Evolutionary conservation across 2,329 filamentous ascomycete genomes (phyloP).

Genomic region (Fusarium scirpi): DNA sequence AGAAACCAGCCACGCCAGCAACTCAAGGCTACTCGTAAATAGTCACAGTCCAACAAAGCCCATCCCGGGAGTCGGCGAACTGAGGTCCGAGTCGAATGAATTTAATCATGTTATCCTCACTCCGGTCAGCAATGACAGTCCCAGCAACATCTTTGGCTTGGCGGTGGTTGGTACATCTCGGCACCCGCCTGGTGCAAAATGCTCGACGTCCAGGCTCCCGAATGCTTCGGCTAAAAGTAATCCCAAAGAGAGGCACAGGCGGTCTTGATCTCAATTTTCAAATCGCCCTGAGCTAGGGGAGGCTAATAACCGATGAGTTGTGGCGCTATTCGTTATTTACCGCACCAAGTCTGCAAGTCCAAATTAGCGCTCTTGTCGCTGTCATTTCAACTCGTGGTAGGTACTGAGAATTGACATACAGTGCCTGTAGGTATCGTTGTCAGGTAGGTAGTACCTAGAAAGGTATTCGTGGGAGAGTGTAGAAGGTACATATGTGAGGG

Average conservation of each 20-base stretch:
- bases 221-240: slow-evolving; percentile 30
- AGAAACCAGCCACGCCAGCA: slow-evolving; percentile 4
- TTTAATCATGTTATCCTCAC: neutral
- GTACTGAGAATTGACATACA: slow-evolving; percentile 1
- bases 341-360: neutral
- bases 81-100: slow-evolving; percentile 4
- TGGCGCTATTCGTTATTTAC: slow-evolving; percentile 36
- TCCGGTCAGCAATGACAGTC: slow-evolving; percentile 19
- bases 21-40: neutral
- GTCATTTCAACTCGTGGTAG: slow-evolving; percentile 3
- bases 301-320: slow-evolving; percentile 27
- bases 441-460: neutral
- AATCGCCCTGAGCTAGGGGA: slow-evolving; percentile 13
- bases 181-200: slow-evolving; percentile 5
- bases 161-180: slow-evolving; percentile 29
- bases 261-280: neutral
- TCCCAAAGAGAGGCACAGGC: slow-evolving; percentile 14
- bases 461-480: slow-evolving; percentile 7
- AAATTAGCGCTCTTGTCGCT: slow-evolving; percentile 12
- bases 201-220: neutral
- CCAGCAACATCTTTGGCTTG: slow-evolving; percentile 24
- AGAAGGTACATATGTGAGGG: slow-evolving; percentile 9
- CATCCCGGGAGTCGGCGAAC: slow-evolving; percentile 18
- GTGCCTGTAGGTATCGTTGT: neutral
- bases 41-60: neutral